phyloP scores from a whole-genome alignment of 768 basidiomycete genomes.

The Mycena albidolilacea region DNA sequence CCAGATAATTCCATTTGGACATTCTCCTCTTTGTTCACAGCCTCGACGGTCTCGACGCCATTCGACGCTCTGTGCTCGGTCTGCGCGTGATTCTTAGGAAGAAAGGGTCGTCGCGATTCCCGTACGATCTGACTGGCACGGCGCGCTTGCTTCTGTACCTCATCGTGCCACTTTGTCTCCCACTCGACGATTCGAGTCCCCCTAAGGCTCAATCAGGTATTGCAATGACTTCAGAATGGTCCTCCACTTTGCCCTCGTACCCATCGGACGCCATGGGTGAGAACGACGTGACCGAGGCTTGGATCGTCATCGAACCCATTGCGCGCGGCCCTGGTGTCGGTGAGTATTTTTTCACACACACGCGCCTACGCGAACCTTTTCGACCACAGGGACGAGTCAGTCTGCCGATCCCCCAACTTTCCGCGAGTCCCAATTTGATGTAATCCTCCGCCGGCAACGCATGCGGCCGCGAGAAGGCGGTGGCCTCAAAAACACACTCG shows the following conservation, averaged over 20 bases:
- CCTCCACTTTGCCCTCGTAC: constrained; percentile 1
- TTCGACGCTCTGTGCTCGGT: too few species aligned
- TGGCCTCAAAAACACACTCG: constrained; percentile 52
- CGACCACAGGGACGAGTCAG: not conserved
- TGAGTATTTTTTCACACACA: not conserved
- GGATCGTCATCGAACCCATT: constrained; percentile 39
- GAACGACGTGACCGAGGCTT: constrained; percentile 10
- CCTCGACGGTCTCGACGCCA: too few species aligned
- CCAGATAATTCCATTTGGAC: too few species aligned
- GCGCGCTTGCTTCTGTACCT: too few species aligned
- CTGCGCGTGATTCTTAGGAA: too few species aligned
- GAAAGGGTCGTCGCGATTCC: too few species aligned
- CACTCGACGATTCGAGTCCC: too few species aligned
- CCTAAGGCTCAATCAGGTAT: not conserved
- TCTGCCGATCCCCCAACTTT: constrained; percentile 59
- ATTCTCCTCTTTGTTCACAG: too few species aligned
- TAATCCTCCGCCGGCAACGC: constrained; percentile 74
- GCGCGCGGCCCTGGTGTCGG: constrained; percentile 8
- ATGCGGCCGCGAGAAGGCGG: constrained; percentile 61
- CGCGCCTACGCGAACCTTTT: too few species aligned
- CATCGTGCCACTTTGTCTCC: too few species aligned
- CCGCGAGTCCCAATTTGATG: constrained; percentile 64
- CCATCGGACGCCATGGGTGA: constrained; percentile 16
- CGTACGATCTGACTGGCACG: too few species aligned
- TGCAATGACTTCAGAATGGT: constrained; percentile 4